Evolutionary conservation across 768 basidiomycete species (phyloP).

Genomic region (Russula compacta): DNA sequence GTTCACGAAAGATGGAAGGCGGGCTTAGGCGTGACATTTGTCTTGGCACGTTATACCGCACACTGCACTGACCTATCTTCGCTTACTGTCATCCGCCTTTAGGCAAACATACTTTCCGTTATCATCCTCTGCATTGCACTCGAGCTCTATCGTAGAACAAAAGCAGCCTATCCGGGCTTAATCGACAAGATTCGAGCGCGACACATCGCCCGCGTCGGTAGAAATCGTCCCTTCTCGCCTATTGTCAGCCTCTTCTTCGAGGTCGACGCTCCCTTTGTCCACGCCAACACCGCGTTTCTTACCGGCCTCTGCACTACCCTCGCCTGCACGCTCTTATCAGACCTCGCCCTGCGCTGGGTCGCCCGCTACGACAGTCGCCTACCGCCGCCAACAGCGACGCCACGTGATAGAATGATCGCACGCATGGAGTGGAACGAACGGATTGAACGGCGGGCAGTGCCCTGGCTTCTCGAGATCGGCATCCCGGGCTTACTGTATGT

Average conservation of each 20-base stretch:
- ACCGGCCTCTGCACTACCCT: slow-evolving; percentile 8
- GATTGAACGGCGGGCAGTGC: slow-evolving; percentile 3
- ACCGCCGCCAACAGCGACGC: not conserved
- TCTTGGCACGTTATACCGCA: not conserved
- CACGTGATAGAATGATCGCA: slow-evolving; percentile 9
- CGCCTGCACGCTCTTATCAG: slow-evolving; percentile 5
- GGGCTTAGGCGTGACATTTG: slow-evolving; percentile 8
- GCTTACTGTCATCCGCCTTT: not conserved
- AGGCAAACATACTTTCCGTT: slow-evolving; percentile 10
- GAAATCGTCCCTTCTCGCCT: not conserved
- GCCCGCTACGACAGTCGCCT: not conserved
- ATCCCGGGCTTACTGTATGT: slow-evolving; percentile 5
- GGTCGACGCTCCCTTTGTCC: not conserved
- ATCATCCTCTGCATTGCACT: slow-evolving; percentile 6
- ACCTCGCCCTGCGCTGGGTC: slow-evolving; percentile 11
- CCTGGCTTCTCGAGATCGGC: slow-evolving; percentile 8
- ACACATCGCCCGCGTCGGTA: slow-evolving; percentile 4
- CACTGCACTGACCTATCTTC: too few relatives aligned
- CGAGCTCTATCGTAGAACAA: slow-evolving; percentile 10
- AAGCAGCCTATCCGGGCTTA: slow-evolving; percentile 3
- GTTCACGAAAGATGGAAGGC: slow-evolving; percentile 9
- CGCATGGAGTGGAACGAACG: slow-evolving; percentile 14
- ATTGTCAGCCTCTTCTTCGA: slow-evolving; percentile 15
- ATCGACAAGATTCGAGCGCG: slow-evolving; percentile 5
- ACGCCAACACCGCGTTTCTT: slow-evolving; percentile 6